Conservation (phyloP, 1,139 yeast genomes). For the Komagataea norvegica region DNA sequence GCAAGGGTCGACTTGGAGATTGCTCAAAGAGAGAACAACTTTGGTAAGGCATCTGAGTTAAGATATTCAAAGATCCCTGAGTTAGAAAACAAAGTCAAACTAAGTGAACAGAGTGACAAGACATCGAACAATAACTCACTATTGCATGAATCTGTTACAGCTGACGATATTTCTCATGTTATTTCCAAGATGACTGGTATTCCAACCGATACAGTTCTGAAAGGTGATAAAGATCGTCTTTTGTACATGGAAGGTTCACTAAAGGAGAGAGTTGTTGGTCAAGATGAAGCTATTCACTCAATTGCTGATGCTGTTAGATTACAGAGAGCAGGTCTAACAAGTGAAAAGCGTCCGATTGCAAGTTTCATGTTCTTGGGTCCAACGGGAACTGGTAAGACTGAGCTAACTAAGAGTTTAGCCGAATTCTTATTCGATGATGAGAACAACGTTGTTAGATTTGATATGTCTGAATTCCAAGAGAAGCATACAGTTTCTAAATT, state of each 20-base stretch:
- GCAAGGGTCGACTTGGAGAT: conserved; percentile 80
- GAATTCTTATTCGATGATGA: conserved; percentile 89
- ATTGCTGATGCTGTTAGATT: conserved; percentile 92
- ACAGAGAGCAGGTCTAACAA: conserved; percentile 93
- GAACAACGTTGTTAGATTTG: conserved; percentile 80
- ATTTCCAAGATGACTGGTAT: conserved; percentile 94
- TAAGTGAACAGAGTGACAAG: conserved; percentile 38
- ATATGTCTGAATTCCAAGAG: conserved; percentile 97
- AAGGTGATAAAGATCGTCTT: conserved; percentile 90
- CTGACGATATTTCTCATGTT: conserved; percentile 90
- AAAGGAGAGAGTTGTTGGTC: conserved; percentile 82
- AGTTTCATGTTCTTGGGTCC: conserved; percentile 96
- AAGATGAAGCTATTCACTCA: conserved; percentile 87
- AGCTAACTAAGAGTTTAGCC: conserved; percentile 85
- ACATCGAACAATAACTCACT: conserved; percentile 34
- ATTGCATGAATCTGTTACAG: conserved; percentile 87
- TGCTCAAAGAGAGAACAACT: conserved; percentile 79
- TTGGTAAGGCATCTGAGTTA: conserved; percentile 82
- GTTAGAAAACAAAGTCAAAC: conserved; percentile 59
- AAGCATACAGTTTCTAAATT: conserved; percentile 84
- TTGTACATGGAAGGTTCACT: conserved; percentile 81
- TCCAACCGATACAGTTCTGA: conserved; percentile 86
- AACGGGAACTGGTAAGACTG: conserved; percentile 98
- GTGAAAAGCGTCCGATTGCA: conserved; percentile 92
- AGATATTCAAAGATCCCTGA: conserved; percentile 85